phyloP scores from a whole-genome alignment of 345 rosid genomes.

The Bruguiera gymnorhiza region DNA sequence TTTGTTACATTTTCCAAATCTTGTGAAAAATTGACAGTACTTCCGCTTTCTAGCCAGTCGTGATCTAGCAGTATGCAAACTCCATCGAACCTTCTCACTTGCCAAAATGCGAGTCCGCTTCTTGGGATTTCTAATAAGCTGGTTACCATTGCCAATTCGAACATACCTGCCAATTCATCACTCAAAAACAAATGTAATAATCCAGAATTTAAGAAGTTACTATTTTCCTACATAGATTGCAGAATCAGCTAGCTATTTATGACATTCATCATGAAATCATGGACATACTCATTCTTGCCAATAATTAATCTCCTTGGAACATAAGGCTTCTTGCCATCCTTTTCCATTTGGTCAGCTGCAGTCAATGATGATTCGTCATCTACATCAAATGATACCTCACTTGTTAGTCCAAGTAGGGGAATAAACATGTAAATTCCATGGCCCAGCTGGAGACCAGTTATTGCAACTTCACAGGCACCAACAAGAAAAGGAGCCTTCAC shows the following conservation, averaged over 20 bases:
- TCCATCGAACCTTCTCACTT: conserved; percentile 95
- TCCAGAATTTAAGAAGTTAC: no score
- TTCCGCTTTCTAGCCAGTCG: conserved; percentile 74
- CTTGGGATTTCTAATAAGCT: conserved; percentile 94
- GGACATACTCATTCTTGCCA: conserved; percentile 90
- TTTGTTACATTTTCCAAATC: conserved; percentile 97
- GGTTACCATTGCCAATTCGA: conserved; percentile 89
- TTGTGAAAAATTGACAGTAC: conserved; percentile 92
- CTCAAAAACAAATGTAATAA: no score
- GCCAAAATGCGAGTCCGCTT: conserved; percentile 82
- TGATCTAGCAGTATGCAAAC: conserved; percentile 86
- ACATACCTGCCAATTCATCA: conserved; percentile 64
- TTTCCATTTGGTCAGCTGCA: conserved; percentile 38
- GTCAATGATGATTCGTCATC: conserved; percentile 52
- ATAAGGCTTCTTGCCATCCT: conserved; percentile 52
- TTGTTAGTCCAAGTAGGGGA: conserved; percentile 6
- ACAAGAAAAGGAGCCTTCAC: not conserved
- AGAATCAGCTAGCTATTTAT: not conserved
- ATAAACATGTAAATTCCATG: not conserved
- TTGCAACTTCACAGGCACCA: not conserved
- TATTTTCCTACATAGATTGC: not conserved
- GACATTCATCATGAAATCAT: conserved; percentile 6
- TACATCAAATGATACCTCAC: conserved; percentile 21
- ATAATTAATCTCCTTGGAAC: conserved; percentile 88
- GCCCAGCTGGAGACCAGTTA: not conserved